Base-by-base conservation (phyloP, 2,329 filamentous ascomycete species). In the Orbilia ellipsospora region DNA sequence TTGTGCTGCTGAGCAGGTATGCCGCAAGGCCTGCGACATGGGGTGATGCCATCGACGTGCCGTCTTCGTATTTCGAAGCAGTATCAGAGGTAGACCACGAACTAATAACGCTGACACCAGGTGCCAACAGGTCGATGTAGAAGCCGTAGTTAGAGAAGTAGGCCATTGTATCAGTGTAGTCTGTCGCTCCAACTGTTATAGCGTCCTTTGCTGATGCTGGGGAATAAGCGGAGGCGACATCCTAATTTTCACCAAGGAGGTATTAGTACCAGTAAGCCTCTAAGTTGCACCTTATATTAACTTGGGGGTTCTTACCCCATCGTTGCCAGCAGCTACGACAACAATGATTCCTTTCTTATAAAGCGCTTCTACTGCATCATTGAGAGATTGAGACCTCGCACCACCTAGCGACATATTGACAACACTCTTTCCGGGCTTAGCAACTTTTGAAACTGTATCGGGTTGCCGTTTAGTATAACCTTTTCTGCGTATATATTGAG, bases 1-100 rank as follows among this genome's bases (percentile, higher is more conserved):
- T 28, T 23, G 48, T 52, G 44, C 67, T 63, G 36, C 67, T 72
- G 83, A 92, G 88, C 36, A 92, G 83, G 82, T 92, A 92, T 28
- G 88, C 89, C 8, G 88, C 88, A 1, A 92, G 84, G 56, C 90
- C 90, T 60, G 88, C 86, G 64, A 92, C 85, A 80, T 91, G 90
- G 0, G 90, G 90, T n/a, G 86, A 86, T 28, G 90, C 89, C 88
- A 90, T 90, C 42, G 85, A 88, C 4, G 89, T 90, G 40, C 88
- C 89, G 13, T 84, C 86, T 78, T 88, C 83, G 28, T 80, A 83
- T 56, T 82, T 82, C n/a, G 80, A 85, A 23, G 86, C 83, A 16
- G 82, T 85, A 40, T 80, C 82, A 50, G 80, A 80, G 44, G 83
- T 83, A 65, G 81, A 82, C 84, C 84, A 87, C 10, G 87, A 82